Evolutionary conservation across 805 yeast species (phyloP), one percentile per base, ranked within the genome.

Genomic region (Phaffomyces thermotolerans): DNA sequence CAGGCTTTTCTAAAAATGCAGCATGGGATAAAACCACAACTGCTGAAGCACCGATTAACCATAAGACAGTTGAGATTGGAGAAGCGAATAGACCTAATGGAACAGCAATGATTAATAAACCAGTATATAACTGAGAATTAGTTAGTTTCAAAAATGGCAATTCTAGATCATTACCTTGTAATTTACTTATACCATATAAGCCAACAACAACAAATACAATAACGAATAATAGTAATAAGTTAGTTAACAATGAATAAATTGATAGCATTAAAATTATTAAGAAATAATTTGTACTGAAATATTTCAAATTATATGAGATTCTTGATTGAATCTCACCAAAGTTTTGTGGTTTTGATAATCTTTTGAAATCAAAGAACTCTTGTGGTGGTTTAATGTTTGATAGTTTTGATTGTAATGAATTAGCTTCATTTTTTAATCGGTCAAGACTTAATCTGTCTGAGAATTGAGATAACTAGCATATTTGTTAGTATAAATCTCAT

Each of bases 341-440:
- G 64, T 88, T 89, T 43, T 77, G 79, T 18, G 99, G 99, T 63
- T 88, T 89, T 32, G 95, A 84, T 49, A 93, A 64, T 62, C 95
- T 81, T 65, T 89, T 84, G 59, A 85, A 66, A 62, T 93, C 97
- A 59, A 93, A 87, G 62, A 93, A 93, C 63, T 93, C 99, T 64
- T 84, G 93, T 35, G 95, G 90, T 32, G 97, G 87, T 59, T 85
- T 82, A 48, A 93, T 64, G 56, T 84, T 77, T 39, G 93, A 66
- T 49, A 89, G 69, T 50, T 81, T 76, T 33, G 72, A 58, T 59
- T 83, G 87, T 40, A 91, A 53, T 3, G 79, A 54, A 27, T 64
- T 67, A 20, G 78, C 65, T 50, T 77, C 81, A 35, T 69, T 69
- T 48, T 66, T 67, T 23, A 76, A 50, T 50, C 72, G 68, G 15